Percentiles rank a stretch among this genome's conserved stretches.
These are phyloP conservation scores for Populus tremula DNA, from an alignment of 345 rosid species.

Conservation along the genomic window DNA sequence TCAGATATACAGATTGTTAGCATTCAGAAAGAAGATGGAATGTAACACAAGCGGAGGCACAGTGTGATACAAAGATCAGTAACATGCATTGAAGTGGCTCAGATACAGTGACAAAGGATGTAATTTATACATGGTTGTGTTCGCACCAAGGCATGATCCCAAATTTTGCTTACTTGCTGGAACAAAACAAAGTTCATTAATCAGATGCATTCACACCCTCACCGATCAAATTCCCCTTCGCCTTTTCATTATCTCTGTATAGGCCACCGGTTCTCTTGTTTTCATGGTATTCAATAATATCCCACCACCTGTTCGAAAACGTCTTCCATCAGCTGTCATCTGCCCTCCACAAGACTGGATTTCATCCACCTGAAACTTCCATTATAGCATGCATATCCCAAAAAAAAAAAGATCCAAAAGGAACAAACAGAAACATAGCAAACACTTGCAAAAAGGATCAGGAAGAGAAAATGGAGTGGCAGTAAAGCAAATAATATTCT, in stretches of 20 bases:
- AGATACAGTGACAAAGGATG: neutral
- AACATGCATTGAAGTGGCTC: neutral
- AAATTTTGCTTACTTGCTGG: neutral
- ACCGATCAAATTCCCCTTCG: constrained; percentile 90
- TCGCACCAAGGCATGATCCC: neutral
- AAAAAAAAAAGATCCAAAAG: neutral
- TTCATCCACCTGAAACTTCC: constrained; percentile 61
- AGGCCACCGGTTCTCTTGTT: constrained; percentile 67
- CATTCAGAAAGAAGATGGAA: neutral
- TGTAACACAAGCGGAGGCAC: neutral
- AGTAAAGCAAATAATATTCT: no score
- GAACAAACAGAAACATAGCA: neutral
- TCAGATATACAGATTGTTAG: neutral
- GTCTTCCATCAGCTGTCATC: constrained; percentile 84
- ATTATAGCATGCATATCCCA: neutral
- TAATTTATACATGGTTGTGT: neutral
- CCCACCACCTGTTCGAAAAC: constrained; percentile 78
- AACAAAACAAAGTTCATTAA: neutral
- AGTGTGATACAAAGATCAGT: neutral
- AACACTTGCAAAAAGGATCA: neutral
- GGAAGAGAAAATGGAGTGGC: neutral
- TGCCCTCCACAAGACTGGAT: constrained; percentile 92
- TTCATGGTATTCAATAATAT: constrained; percentile 80
- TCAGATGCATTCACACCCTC: neutral
- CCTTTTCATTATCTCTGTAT: constrained; percentile 77